Evolutionary conservation across 2,329 filamentous ascomycete species (phyloP), one percentile per base, ranked within the genome.

Genomic region (Fusarium kyushuense): DNA sequence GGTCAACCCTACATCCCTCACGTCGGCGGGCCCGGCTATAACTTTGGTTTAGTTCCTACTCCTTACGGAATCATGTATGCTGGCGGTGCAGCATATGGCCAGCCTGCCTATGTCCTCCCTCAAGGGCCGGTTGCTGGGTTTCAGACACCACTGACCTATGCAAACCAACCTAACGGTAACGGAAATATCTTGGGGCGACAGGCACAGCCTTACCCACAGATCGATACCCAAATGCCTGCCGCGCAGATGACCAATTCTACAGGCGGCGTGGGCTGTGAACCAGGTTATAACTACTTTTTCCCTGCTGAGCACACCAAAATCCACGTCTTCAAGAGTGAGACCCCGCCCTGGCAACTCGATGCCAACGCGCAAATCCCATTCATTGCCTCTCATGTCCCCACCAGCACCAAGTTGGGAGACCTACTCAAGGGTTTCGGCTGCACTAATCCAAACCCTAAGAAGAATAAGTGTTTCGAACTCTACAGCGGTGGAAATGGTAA

Each of bases 231-330:
- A 3, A 82, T 85, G 62, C 84, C 86, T 0, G 85, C 85, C 0
- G 80, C 83, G 29, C 84, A 87, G 65, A 79, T 90, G 77, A 82
- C 81, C 46, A 88, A 89, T 76, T 82, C 83, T 0, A 85, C 85
- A 0, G 86, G 87, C 43, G 86, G 86, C 23, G 80, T 84, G 2
- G 86, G 87, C 40, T 84, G 84, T 62, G 87, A 89, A 70, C 86
- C 85, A 0, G 88, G 87, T 3, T 90, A 89, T 79, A 87, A 88
- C 77, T 88, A 89, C 76, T 84, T 89, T 72, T 90, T 89, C 76
- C 83, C 86, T 0, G 71, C 78, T 0, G 81, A 86, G 65, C 86
- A 89, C 74, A 87, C 86, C 30, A 89, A 87, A 66, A 79, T 89
- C 9, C 86, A 89, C 69, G 80, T 90, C 4, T 82, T 90, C 75